A percentile compares a stretch with the other conserved stretches of the same genome.
phyloP scores from a whole-genome alignment of 495 filamentous ascomycete species.

The Thermothielavioides terrestris region DNA sequence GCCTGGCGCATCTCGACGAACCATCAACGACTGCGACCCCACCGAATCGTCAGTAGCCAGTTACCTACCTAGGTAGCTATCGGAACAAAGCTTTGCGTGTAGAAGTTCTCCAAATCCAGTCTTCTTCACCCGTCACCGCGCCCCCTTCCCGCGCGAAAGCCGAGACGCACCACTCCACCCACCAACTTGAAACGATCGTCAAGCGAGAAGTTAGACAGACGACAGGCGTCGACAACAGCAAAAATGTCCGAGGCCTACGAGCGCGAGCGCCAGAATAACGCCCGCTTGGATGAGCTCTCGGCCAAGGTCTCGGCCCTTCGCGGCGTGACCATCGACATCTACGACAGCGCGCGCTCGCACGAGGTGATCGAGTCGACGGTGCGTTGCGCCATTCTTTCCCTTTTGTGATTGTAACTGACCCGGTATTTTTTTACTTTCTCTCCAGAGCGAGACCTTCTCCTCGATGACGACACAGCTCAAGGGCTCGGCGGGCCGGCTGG shows the following conservation, averaged over 20 bases:
- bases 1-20: too few species aligned
- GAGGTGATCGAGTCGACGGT: conserved; percentile 80
- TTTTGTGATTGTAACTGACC: neutral
- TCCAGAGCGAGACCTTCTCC: conserved; percentile 49
- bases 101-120: too few species aligned
- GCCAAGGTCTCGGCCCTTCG: conserved; percentile 85
- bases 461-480: conserved; percentile 59
- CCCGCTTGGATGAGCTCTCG: conserved; percentile 82
- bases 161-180: too few species aligned
- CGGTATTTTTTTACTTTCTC: neutral
- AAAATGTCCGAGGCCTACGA: conserved; percentile 91
- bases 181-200: neutral
- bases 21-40: too few species aligned
- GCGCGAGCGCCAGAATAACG: conserved; percentile 93
- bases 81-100: too few species aligned
- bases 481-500: conserved; percentile 75
- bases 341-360: conserved; percentile 84
- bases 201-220: neutral
- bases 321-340: conserved; percentile 96
- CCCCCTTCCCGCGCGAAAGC: too few species aligned
- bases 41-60: too few species aligned
- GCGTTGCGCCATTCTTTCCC: conserved; percentile 23
- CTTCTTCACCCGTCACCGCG: too few species aligned
- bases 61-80: too few species aligned
- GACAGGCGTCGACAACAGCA: neutral